phyloP scores from a whole-genome alignment of 1,284 basidiomycete genomes.

The Ganoderma meredithae region DNA sequence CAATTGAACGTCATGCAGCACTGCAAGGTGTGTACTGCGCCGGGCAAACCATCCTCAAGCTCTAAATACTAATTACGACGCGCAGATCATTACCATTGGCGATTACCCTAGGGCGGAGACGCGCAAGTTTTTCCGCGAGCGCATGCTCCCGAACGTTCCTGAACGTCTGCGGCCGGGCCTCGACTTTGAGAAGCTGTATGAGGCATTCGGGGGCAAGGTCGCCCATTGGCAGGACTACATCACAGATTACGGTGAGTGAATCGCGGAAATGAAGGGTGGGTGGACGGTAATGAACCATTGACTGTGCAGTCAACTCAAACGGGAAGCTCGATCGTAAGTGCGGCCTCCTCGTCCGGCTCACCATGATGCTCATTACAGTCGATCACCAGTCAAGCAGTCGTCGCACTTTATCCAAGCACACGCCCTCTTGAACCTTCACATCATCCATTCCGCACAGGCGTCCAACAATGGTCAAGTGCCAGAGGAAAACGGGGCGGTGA shows the following conservation, averaged over 20 bases:
- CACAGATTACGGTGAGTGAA: conserved; percentile 64
- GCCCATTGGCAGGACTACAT: conserved; percentile 83
- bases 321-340: conserved; percentile 51
- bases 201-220: conserved; percentile 83
- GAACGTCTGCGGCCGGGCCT: conserved; percentile 58
- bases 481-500: conserved; percentile 25
- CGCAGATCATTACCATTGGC: conserved; percentile 77
- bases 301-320: conserved; percentile 42
- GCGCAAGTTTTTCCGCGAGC: conserved; percentile 67
- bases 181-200: conserved; percentile 75
- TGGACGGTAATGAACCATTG: conserved; percentile 7
- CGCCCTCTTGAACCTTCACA: conserved; percentile 74
- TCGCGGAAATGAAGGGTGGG: conserved; percentile 3
- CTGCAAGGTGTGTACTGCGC: conserved; percentile 63
- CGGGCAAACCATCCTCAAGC: not conserved
- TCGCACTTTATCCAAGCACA: conserved; percentile 83
- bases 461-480: conserved; percentile 36
- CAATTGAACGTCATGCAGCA: conserved; percentile 81
- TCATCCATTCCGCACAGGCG: conserved; percentile 75
- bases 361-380: conserved; percentile 16
- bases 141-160: conserved; percentile 67
- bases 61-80: conserved; percentile 17
- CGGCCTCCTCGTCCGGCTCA: not conserved
- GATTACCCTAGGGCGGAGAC: conserved; percentile 79
- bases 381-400: conserved; percentile 65